Percentiles rank a stretch among this genome's conserved stretches.
These are phyloP conservation scores for Arthrobotrys megalospora DNA, from an alignment of 2,329 filamentous ascomycete genomes.

Conservation along the genomic window DNA sequence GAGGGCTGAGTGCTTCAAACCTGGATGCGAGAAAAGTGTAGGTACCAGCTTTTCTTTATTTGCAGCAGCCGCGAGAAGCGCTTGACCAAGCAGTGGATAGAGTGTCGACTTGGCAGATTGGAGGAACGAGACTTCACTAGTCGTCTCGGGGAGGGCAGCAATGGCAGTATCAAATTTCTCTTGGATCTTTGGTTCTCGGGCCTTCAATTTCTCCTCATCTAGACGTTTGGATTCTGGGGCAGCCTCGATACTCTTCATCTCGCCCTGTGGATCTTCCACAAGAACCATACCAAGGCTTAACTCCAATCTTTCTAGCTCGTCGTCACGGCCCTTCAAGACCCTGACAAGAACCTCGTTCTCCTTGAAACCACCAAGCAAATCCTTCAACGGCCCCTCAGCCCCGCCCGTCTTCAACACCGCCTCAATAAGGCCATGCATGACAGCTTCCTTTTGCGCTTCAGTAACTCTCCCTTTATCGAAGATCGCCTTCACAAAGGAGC, in stretches of 20 bases:
- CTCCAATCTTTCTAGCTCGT: constrained; percentile 82
- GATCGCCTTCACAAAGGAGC: constrained; percentile 73
- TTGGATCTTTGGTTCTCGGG: constrained; percentile 40
- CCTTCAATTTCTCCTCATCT: constrained; percentile 44
- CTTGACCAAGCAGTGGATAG: constrained; percentile 45
- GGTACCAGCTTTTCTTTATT: constrained; percentile 40
- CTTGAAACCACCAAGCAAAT: constrained; percentile 77
- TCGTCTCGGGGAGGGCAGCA: constrained; percentile 60
- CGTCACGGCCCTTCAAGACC: constrained; percentile 76
- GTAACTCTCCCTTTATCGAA: constrained; percentile 75
- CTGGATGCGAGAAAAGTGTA: constrained; percentile 61
- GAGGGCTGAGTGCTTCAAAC: constrained; percentile 67
- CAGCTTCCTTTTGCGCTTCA: constrained; percentile 75
- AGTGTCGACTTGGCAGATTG: constrained; percentile 43
- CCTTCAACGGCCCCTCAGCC: constrained; percentile 74
- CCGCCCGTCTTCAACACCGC: constrained; percentile 72
- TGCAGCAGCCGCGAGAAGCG: constrained; percentile 48
- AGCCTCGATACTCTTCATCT: constrained; percentile 71
- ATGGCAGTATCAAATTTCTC: constrained; percentile 55
- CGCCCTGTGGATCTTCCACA: constrained; percentile 73
- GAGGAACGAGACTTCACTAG: constrained; percentile 65
- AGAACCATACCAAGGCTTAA: constrained; percentile 81
- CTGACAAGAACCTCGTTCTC: constrained; percentile 71
- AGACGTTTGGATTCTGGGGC: constrained; percentile 70
- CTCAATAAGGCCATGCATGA: constrained; percentile 77